A percentile compares a stretch with the other conserved stretches of the same genome.
phyloP scores from a whole-genome alignment of 257 asterid genomes.

The Jasminum sambac region DNA sequence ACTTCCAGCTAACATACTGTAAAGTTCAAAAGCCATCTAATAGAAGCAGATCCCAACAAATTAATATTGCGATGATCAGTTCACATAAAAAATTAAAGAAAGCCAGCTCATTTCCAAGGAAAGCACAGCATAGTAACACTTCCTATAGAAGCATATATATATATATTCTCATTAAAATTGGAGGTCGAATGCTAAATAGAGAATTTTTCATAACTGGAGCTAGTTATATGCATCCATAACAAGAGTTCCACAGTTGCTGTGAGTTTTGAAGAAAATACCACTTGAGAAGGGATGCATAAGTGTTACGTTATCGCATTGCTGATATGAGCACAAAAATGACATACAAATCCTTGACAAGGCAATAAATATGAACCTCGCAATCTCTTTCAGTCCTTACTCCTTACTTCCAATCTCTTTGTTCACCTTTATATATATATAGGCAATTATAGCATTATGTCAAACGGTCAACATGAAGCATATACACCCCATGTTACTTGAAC shows the following conservation, averaged over 20 bases:
- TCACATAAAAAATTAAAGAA: not conserved
- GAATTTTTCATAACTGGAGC: slow-evolving; percentile 12
- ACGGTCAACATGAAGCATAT: not conserved
- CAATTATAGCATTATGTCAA: not conserved
- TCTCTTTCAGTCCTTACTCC: too few relatives aligned
- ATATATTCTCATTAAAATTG: not conserved
- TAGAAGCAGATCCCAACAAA: slow-evolving; percentile 13
- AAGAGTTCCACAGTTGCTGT: not conserved
- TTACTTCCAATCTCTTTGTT: not conserved
- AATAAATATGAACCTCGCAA: not conserved
- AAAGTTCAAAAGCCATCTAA: slow-evolving; percentile 75
- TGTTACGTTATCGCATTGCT: not conserved
- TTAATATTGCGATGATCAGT: slow-evolving; percentile 12
- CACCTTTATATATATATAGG: too few relatives aligned
- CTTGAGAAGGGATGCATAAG: not conserved
- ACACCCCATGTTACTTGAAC: slow-evolving; percentile 3
- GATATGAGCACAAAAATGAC: slow-evolving; percentile 3
- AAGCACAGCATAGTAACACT: not conserved
- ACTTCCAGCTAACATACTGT: slow-evolving; percentile 72
- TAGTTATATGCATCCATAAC: not conserved
- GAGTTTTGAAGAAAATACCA: not conserved
- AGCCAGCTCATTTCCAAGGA: not conserved
- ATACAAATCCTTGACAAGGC: not conserved
- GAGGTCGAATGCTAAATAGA: slow-evolving; percentile 7
- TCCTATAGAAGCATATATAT: not conserved